Evolutionary conservation across 768 basidiomycete species (phyloP).

Genomic region (Panus rudis): DNA sequence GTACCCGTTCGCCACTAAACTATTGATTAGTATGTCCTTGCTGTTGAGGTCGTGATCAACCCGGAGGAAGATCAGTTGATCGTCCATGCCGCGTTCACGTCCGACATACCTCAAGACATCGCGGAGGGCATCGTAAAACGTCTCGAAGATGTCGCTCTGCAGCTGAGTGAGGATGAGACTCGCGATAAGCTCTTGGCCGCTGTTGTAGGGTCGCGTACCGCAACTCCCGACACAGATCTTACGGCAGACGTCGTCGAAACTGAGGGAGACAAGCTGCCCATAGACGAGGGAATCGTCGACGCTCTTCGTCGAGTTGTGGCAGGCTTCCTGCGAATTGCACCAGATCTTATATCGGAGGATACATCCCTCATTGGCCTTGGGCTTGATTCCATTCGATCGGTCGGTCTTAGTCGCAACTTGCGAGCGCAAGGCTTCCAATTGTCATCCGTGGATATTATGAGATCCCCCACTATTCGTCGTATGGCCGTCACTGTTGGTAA

Average conservation of each 20-base stretch:
- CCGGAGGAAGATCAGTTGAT: conserved; percentile 11
- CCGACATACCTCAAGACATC: conserved; percentile 11
- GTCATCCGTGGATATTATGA: too few species aligned
- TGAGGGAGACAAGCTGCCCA: too few species aligned
- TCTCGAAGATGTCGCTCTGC: conserved; percentile 22
- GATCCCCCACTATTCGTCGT: too few species aligned
- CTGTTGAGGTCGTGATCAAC: conserved; percentile 21
- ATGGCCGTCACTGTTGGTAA: too few species aligned
- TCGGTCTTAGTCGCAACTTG: too few species aligned
- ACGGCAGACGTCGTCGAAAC: not conserved
- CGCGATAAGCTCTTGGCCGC: not conserved
- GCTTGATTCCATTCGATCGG: too few species aligned
- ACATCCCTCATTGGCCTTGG: too few species aligned
- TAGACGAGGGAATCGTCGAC: not conserved
- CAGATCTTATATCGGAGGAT: too few species aligned
- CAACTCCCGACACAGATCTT: not conserved
- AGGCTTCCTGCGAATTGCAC: too few species aligned
- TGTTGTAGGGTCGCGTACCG: not conserved
- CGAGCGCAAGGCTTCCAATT: too few species aligned
- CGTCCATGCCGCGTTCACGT: conserved; percentile 19
- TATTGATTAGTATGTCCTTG: conserved; percentile 11
- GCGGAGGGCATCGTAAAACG: conserved; percentile 17
- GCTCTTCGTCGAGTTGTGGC: not conserved
- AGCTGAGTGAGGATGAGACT: conserved; percentile 5
- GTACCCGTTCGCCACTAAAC: not conserved